Percentiles rank a stretch among this genome's conserved stretches.
These are phyloP conservation scores for Allium cepa DNA, from an alignment of 106 monocot genomes.

Conservation along the genomic window DNA sequence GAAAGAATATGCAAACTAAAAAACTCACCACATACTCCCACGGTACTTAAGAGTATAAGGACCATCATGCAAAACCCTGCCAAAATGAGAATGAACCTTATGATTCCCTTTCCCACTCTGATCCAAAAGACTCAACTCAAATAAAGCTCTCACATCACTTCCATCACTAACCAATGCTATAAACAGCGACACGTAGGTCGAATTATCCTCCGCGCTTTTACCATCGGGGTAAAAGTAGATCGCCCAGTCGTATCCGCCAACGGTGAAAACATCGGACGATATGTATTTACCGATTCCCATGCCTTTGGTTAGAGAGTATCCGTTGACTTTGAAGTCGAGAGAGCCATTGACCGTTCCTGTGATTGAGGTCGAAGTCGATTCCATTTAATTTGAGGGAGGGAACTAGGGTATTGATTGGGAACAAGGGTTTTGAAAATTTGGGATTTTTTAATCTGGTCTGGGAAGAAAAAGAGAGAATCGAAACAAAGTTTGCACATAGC, in stretches of 20 bases:
- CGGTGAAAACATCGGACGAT: slow-evolving; percentile 32
- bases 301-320: slow-evolving; percentile 40
- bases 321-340: slow-evolving; percentile 39
- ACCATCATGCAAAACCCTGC: slow-evolving; percentile 28
- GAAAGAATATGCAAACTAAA: neutral
- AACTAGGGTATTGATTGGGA: too few relatives aligned
- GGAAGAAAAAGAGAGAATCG: too few relatives aligned
- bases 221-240: slow-evolving; percentile 46
- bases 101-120: slow-evolving; percentile 39
- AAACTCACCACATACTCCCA: slow-evolving; percentile 42
- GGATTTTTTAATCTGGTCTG: too few relatives aligned
- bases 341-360: slow-evolving; percentile 42
- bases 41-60: slow-evolving; percentile 46
- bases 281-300: slow-evolving; percentile 33
- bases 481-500: too few relatives aligned
- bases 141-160: slow-evolving; percentile 41
- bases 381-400: neutral
- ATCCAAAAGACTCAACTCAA: slow-evolving; percentile 39
- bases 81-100: slow-evolving; percentile 40
- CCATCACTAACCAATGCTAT: slow-evolving; percentile 43
- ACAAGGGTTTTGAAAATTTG: too few relatives aligned
- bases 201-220: slow-evolving; percentile 35
- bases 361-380: slow-evolving; percentile 37
- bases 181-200: slow-evolving; percentile 34
- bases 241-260: slow-evolving; percentile 42